Conservation (phyloP, 345 rosid species). For the Combretum micranthum region DNA sequence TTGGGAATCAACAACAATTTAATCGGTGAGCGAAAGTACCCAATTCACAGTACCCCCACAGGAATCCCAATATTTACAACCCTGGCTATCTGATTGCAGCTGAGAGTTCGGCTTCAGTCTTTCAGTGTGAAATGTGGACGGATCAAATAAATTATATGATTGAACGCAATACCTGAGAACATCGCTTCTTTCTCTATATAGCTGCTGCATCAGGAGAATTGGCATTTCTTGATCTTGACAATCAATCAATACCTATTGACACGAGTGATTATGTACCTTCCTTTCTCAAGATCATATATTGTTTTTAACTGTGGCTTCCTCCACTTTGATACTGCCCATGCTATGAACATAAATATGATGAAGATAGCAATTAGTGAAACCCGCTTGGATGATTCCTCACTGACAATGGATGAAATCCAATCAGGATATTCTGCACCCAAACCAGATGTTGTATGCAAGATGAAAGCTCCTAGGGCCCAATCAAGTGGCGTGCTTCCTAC, state of each 20-base stretch:
- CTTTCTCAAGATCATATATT: conserved; percentile 83
- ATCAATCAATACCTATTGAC: conserved; percentile 38
- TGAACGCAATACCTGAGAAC: too few relatives aligned
- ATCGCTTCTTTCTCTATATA: too few relatives aligned
- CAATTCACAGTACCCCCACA: too few relatives aligned
- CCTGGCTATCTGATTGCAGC: too few relatives aligned
- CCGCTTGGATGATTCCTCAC: conserved; percentile 41
- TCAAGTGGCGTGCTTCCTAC: conserved; percentile 75
- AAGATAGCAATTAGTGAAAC: conserved; percentile 37
- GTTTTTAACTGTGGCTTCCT: conserved; percentile 80
- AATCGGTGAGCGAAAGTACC: too few relatives aligned
- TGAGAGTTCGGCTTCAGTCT: too few relatives aligned
- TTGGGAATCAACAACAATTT: too few relatives aligned
- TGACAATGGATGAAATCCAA: conserved; percentile 39
- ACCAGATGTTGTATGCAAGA: conserved; percentile 42
- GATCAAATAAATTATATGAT: too few relatives aligned
- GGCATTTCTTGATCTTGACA: not conserved
- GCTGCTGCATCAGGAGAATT: too few relatives aligned
- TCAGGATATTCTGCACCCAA: conserved; percentile 19
- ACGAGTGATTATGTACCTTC: conserved; percentile 70
- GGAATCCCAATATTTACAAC: too few relatives aligned
- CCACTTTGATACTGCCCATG: conserved; percentile 62
- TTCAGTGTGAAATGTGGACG: too few relatives aligned
- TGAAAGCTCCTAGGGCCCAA: conserved; percentile 94
- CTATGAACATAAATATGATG: conserved; percentile 35